Percentiles rank a stretch among this genome's conserved stretches.
Evolutionary conservation across 2,329 filamentous ascomycete genomes (phyloP).

Genomic region (Fusarium graminum): DNA sequence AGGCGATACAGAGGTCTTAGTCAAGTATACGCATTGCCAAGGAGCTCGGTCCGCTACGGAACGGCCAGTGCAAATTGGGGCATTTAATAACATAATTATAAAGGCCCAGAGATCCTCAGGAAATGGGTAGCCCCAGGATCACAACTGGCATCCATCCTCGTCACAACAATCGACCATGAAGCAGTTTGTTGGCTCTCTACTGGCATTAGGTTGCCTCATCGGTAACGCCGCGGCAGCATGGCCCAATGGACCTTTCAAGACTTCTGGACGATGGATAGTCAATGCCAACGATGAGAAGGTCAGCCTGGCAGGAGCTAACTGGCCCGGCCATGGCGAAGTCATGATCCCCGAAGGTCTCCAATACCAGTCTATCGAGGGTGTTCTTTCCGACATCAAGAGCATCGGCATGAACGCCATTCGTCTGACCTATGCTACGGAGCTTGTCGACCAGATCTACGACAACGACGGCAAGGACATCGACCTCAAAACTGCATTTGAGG

Average conservation of each 20-base stretch:
- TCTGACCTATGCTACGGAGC: slow-evolving; percentile 73
- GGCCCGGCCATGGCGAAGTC: slow-evolving; percentile 71
- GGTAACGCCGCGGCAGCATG: slow-evolving; percentile 28
- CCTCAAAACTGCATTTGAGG: slow-evolving; percentile 59
- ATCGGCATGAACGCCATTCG: slow-evolving; percentile 74
- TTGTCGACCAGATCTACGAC: slow-evolving; percentile 70
- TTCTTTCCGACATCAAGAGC: slow-evolving; percentile 69
- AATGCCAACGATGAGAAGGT: slow-evolving; percentile 55
- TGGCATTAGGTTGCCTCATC: slow-evolving; percentile 18
- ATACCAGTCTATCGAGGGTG: slow-evolving; percentile 67
- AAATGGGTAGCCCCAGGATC: accelerated
- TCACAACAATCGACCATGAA: background rate
- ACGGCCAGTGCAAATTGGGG: background rate
- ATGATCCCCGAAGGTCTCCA: slow-evolving; percentile 76
- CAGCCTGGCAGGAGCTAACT: slow-evolving; percentile 69
- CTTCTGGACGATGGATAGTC: slow-evolving; percentile 58
- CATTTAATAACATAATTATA: slow-evolving; percentile 4
- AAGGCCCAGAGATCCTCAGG: background rate
- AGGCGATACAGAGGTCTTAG: background rate
- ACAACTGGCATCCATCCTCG: too few relatives aligned
- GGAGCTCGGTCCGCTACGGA: slow-evolving; percentile 23
- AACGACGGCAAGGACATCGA: slow-evolving; percentile 62
- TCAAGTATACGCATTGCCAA: background rate
- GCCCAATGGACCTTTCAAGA: slow-evolving; percentile 55
- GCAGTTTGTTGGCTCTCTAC: slow-evolving; percentile 1